A percentile compares a stretch with the other conserved stretches of the same genome.
These are phyloP conservation scores for Abrus precatorius DNA, from an alignment of 306 rosid species.

Conservation along the genomic window DNA sequence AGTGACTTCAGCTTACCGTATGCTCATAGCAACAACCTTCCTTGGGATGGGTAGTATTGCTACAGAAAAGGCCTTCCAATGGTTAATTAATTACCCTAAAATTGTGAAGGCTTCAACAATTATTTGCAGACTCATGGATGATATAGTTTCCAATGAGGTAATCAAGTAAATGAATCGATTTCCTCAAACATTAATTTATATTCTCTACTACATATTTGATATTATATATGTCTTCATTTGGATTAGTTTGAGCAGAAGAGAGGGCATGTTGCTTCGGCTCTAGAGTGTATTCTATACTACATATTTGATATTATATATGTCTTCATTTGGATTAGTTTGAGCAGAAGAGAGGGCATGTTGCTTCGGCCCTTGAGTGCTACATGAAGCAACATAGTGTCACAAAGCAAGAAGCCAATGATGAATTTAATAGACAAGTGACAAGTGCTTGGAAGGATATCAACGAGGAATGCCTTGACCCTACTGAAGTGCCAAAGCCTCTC, in stretches of 20 bases:
- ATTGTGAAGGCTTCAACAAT: constrained; percentile 30
- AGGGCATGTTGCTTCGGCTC: no score
- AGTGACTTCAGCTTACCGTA: neutral
- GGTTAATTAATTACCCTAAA: constrained; percentile 44
- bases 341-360: constrained; percentile 42
- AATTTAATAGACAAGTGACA: neutral
- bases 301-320: neutral
- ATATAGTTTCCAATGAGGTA: constrained; percentile 43
- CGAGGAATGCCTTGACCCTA: constrained; percentile 4
- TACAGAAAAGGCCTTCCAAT: constrained; percentile 43
- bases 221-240: no score
- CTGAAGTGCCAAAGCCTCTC: neutral
- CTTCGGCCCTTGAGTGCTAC: constrained; percentile 41
- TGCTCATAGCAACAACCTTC: neutral
- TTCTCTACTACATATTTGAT: no score
- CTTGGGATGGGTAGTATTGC: constrained; percentile 20
- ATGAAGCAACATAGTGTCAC: constrained; percentile 31
- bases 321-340: constrained; percentile 33
- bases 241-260: no score
- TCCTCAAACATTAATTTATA: neutral
- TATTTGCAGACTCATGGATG: neutral
- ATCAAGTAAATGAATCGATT: neutral
- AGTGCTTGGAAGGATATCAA: constrained; percentile 49
- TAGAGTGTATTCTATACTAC: no score
- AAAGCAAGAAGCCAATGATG: constrained; percentile 4